Evolutionary conservation across 2,329 filamentous ascomycete species (phyloP), one percentile per base, ranked within the genome.

Genomic region (Microsporum ferrugineum): DNA sequence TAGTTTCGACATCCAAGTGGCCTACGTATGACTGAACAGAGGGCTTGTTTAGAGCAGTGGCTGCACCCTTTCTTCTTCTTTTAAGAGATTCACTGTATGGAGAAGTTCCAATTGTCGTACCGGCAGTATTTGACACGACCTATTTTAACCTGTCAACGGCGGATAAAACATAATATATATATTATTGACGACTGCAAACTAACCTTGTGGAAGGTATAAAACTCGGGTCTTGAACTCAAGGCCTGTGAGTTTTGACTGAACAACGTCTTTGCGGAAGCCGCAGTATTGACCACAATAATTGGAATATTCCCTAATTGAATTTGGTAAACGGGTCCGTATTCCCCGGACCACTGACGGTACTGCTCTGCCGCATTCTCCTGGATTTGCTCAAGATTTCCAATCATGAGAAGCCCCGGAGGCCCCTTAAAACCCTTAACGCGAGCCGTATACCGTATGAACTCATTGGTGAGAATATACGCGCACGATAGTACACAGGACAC

Each of bases 21-120:
- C 80, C 76, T 2, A 87, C 76, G 64, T 87, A 87, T 0, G 80
- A 84, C 3, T 81, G 79, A 0, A 87, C 82, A 0, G 83, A 83
- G 0, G 84, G 84, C 56, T 84, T 82, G 69, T 87, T 87, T 17
- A 87, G 74, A 0, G 85, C 84, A 2, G 82, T 82, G 0, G 84
- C 84, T 1, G 84, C 84, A 14, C 83, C 84, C 70, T 87, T 87
- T 61, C 84, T 78, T 38, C 84, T 76, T 3, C 83, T 76, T 69
- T 87, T 87, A 33, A 87, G 71, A 0, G 81, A 84, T 2, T 87
- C 84, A 60, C 80, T 84, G 68, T 85, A 88, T 0, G 85, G 85
- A 0, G 82, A 84, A 0, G 85, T 88, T 0, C 85, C 85, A 61
- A 88, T 87, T 0, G 85, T 88, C 0, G 84, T 87, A 4, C 84